Evolutionary conservation across 2,329 filamentous ascomycete species (phyloP).

Genomic region (Nannizziopsis barbatae): DNA sequence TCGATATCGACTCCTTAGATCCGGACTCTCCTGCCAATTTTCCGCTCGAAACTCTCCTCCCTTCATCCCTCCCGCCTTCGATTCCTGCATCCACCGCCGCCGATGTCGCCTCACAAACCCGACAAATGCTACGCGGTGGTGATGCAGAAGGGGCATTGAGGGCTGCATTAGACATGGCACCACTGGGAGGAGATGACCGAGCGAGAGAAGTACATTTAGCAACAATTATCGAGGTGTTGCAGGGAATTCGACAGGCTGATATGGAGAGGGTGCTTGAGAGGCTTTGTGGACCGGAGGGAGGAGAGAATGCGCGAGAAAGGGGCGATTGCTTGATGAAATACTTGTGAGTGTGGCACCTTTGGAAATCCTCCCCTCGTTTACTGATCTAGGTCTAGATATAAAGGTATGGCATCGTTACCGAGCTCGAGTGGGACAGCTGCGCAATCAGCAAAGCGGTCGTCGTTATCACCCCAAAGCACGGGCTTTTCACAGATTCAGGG

Average conservation of each 20-base stretch:
- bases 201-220: slow-evolving; percentile 74
- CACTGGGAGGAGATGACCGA: slow-evolving; percentile 47
- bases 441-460: slow-evolving; percentile 38
- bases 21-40: slow-evolving; percentile 89
- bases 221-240: slow-evolving; percentile 83
- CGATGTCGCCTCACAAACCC: slow-evolving; percentile 64
- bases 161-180: slow-evolving; percentile 72
- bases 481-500: slow-evolving; percentile 73
- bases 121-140: slow-evolving; percentile 75
- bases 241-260: slow-evolving; percentile 90
- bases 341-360: slow-evolving; percentile 49
- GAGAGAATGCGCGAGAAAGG: slow-evolving; percentile 52
- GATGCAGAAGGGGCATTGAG: slow-evolving; percentile 79
- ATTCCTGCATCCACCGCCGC: slow-evolving; percentile 68
- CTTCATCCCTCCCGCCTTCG: slow-evolving; percentile 56
- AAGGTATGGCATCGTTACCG: slow-evolving; percentile 59
- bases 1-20: slow-evolving; percentile 86
- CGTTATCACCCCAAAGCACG: slow-evolving; percentile 62
- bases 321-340: slow-evolving; percentile 97
- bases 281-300: slow-evolving; percentile 67
- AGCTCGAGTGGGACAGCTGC: slow-evolving; percentile 31
- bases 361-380: slow-evolving; percentile 4
- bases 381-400: slow-evolving; percentile 51
- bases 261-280: slow-evolving; percentile 80
- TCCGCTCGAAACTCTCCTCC: slow-evolving; percentile 70